phyloP scores from a whole-genome alignment of 2,329 filamentous ascomycete species.

The Raffaelea albimanens region DNA sequence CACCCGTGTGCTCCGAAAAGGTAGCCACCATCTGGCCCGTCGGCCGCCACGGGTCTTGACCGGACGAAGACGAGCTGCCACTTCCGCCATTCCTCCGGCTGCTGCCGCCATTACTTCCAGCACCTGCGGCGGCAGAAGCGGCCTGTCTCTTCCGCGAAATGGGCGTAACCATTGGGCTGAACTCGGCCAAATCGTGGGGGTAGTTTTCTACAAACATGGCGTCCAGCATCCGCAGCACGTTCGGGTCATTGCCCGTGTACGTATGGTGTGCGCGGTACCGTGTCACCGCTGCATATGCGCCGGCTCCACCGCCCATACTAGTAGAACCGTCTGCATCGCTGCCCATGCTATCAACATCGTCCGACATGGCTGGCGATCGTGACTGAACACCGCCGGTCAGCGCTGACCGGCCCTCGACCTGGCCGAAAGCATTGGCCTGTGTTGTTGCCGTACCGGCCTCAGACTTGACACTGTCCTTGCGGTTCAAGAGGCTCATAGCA shows the following conservation, averaged over 20 bases:
- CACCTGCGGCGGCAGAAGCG: constrained; percentile 27
- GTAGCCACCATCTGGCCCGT: constrained; percentile 76
- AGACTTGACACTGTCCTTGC: constrained; percentile 50
- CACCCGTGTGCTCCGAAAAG: constrained; percentile 76
- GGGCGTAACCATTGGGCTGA: constrained; percentile 73
- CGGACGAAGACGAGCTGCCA: constrained; percentile 27
- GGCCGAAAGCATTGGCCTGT: constrained; percentile 49
- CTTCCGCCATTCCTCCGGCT: neutral
- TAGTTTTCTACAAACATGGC: constrained; percentile 72
- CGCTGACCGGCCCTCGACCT: constrained; percentile 48
- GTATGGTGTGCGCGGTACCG: constrained; percentile 62
- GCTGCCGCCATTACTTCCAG: constrained; percentile 15
- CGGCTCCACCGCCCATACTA: constrained; percentile 21
- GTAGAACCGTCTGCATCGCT: constrained; percentile 10
- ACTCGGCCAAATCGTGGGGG: constrained; percentile 54
- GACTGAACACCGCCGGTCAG: constrained; percentile 18
- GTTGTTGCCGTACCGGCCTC: constrained; percentile 50
- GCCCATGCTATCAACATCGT: constrained; percentile 12
- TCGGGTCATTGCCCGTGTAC: constrained; percentile 71
- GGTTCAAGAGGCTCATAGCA: constrained; percentile 48
- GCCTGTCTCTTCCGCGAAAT: constrained; percentile 45
- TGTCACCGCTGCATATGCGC: constrained; percentile 10
- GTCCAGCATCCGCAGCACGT: constrained; percentile 64
- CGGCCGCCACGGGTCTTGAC: constrained; percentile 66
- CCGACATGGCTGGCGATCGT: constrained; percentile 12